A percentile compares a stretch with the other conserved stretches of the same genome.
Evolutionary conservation across 2,329 filamentous ascomycete genomes (phyloP).

Genomic region (Calcarisporium arbuscula): DNA sequence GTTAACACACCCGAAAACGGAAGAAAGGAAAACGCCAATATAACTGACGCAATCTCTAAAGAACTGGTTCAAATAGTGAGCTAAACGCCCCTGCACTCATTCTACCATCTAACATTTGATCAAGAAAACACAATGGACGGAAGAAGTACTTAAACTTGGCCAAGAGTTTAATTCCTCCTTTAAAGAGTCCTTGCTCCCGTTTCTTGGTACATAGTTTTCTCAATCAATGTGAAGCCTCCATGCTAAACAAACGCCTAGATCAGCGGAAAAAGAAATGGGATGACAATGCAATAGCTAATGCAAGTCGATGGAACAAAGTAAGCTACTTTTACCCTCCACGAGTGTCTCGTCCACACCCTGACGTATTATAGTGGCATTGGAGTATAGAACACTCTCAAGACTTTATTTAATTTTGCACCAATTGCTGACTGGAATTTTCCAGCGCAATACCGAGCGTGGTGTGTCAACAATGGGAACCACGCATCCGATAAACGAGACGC

Average conservation of each 20-base stretch:
- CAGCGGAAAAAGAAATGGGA: too few relatives aligned
- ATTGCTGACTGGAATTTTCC: background rate
- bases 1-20: background rate
- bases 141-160: background rate
- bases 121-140: background rate
- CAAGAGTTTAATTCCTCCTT: background rate
- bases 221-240: too few relatives aligned
- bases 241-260: too few relatives aligned
- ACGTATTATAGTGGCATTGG: background rate
- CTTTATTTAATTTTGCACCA: background rate
- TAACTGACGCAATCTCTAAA: background rate
- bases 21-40: background rate
- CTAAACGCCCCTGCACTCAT: background rate
- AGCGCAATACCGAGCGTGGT: conserved; percentile 1
- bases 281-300: too few relatives aligned
- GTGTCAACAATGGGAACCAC: background rate
- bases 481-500: background rate
- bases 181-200: too few relatives aligned
- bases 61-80: too few relatives aligned
- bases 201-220: too few relatives aligned
- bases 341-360: background rate
- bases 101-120: background rate
- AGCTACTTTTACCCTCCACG: background rate
- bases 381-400: background rate
- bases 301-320: too few relatives aligned